Percentiles rank a stretch among this genome's conserved stretches.
Conservation (phyloP, 352 stramenopile genomes). For the Pythium aquatile region DNA sequence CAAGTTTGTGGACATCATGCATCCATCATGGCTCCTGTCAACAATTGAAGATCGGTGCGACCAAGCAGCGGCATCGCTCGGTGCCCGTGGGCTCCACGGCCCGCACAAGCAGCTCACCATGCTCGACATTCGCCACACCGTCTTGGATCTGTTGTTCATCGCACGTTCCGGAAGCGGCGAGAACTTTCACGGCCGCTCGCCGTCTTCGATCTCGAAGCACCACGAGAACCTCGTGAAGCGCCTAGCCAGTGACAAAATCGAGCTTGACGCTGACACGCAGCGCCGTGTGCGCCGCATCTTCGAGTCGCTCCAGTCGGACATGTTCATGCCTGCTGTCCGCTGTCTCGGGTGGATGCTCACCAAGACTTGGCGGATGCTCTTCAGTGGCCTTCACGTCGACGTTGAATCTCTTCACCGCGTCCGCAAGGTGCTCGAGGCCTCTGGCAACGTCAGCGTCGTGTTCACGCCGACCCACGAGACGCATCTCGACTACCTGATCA, state of each 20-base stretch:
- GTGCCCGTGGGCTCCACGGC: conserved; percentile 19
- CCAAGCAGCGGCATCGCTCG: conserved; percentile 34
- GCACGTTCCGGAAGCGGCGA: conserved; percentile 43
- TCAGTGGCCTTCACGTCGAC: conserved; percentile 70
- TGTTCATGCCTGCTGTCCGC: conserved; percentile 70
- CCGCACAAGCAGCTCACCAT: conserved; percentile 29
- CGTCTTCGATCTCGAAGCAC: conserved; percentile 42
- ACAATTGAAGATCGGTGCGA: conserved; percentile 64
- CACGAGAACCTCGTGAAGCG: conserved; percentile 41
- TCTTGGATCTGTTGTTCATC: conserved; percentile 76
- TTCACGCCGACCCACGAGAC: conserved; percentile 88
- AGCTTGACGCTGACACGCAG: conserved; percentile 21
- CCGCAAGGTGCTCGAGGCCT: conserved; percentile 45
- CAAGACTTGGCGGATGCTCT: conserved; percentile 78
- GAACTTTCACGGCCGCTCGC: conserved; percentile 48
- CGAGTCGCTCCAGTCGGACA: conserved; percentile 62
- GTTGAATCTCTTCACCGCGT: conserved; percentile 60
- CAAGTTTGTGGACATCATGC: conserved; percentile 75
- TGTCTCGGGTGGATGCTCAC: conserved; percentile 76
- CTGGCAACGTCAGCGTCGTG: conserved; percentile 63
- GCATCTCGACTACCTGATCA: conserved; percentile 89
- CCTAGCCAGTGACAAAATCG: conserved; percentile 15
- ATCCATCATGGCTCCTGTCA: conserved; percentile 67
- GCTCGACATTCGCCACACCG: conserved; percentile 45
- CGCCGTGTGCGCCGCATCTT: conserved; percentile 60